Conservation (phyloP, 2,329 filamentous ascomycete genomes). For the Cercospora zeae-maydis region DNA sequence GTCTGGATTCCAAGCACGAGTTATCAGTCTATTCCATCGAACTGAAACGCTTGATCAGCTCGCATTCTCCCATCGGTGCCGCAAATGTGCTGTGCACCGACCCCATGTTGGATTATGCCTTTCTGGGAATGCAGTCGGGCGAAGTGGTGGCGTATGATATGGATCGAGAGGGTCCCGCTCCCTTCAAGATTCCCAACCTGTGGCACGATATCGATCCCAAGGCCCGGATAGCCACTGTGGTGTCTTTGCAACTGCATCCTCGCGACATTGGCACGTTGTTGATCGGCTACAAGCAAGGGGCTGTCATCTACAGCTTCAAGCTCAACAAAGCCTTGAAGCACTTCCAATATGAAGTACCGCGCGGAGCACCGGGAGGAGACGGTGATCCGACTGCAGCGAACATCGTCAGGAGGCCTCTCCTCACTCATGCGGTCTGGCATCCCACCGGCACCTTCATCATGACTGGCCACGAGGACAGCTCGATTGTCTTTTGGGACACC, state of each 20-base stretch:
- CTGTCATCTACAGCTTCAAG: conserved; percentile 91
- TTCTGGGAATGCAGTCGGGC: conserved; percentile 64
- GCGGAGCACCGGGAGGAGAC: conserved; percentile 76
- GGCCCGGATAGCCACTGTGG: conserved; percentile 61
- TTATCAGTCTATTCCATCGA: conserved; percentile 78
- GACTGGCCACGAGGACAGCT: conserved; percentile 85
- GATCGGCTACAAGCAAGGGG: conserved; percentile 85
- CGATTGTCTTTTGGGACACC: conserved; percentile 85
- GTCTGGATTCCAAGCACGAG: conserved; percentile 81
- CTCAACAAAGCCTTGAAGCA: conserved; percentile 74
- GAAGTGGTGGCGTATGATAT: conserved; percentile 92
- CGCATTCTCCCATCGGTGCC: conserved; percentile 71
- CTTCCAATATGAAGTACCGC: conserved; percentile 77
- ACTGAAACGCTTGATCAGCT: conserved; percentile 61
- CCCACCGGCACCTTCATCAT: conserved; percentile 86
- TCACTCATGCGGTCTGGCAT: conserved; percentile 89
- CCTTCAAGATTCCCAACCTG: conserved; percentile 80
- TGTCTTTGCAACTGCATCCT: conserved; percentile 81
- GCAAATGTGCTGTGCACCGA: conserved; percentile 75
- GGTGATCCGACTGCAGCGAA: conserved; percentile 61
- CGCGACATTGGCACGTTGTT: conserved; percentile 87
- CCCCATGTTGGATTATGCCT: conserved; percentile 87
- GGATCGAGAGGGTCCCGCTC: conserved; percentile 71
- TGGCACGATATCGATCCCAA: conserved; percentile 73
- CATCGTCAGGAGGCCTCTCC: conserved; percentile 63